These are phyloP conservation scores for Cyberlindnera misumaiensis DNA, from an alignment of 805 yeast species.

Conservation along the genomic window DNA sequence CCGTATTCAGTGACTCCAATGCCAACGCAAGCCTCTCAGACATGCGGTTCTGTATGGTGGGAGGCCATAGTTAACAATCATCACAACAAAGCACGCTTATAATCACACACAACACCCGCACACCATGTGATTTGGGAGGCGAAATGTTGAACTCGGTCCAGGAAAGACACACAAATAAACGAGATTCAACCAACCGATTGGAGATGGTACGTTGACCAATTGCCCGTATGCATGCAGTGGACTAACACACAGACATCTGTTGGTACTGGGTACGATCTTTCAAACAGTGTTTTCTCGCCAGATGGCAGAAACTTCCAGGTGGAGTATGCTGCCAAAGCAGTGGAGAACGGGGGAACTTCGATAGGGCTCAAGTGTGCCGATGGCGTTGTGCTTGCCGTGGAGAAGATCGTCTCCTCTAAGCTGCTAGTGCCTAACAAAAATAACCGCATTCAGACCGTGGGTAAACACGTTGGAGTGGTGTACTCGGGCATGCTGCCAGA, in stretches of 20 bases:
- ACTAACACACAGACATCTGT: constrained; percentile 60
- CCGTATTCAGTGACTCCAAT: no score
- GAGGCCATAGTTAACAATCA: no score
- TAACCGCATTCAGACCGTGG: constrained; percentile 87
- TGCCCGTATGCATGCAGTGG: no score
- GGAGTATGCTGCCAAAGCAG: constrained; percentile 96
- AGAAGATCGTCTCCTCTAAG: constrained; percentile 81
- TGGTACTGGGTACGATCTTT: constrained; percentile 98
- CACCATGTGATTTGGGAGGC: constrained; percentile 1
- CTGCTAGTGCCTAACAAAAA: constrained; percentile 84
- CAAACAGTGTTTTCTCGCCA: constrained; percentile 85
- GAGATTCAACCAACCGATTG: no score
- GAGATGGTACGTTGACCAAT: no score
- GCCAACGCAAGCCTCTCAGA: no score
- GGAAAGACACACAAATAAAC: no score
- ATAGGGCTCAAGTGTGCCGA: constrained; percentile 88
- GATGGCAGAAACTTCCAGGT: constrained; percentile 96
- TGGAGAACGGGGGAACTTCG: constrained; percentile 94
- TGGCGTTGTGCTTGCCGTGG: constrained; percentile 97
- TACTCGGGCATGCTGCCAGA: constrained; percentile 95
- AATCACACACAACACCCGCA: not conserved
- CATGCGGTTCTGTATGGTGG: no score
- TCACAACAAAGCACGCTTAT: no score
- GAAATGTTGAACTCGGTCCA: not conserved
- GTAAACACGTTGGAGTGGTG: constrained; percentile 88